Evolutionary conservation across 306 rosid species (phyloP).

Genomic region (Trifolium repens): DNA sequence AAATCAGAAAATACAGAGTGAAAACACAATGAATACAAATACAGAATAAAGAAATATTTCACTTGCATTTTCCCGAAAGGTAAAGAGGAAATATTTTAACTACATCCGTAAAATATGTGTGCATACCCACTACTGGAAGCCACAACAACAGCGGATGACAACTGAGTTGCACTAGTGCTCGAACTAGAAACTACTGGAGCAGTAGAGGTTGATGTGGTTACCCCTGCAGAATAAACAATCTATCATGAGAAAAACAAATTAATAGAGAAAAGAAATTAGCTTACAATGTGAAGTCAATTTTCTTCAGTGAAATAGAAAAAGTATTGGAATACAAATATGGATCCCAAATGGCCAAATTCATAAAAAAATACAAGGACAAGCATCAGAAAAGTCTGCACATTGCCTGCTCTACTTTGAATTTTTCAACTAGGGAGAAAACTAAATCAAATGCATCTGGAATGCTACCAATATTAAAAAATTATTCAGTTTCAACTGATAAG

Average conservation of each 20-base stretch:
- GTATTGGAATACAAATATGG: background rate
- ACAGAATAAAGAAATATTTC: constrained; percentile 23
- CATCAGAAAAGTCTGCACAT: constrained; percentile 9
- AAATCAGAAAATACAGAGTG: constrained; percentile 10
- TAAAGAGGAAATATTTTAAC: background rate
- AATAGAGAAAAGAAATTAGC: background rate
- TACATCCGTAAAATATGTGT: constrained; percentile 11
- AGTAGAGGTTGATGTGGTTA: constrained; percentile 54
- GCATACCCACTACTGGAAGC: constrained; percentile 84
- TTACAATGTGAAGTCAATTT: constrained; percentile 9
- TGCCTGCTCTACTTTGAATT: constrained; percentile 16
- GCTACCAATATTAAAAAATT: background rate
- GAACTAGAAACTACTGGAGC: constrained; percentile 57
- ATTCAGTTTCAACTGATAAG: constrained; percentile 5
- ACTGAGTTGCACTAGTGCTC: constrained; percentile 62
- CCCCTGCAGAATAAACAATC: constrained; percentile 54
- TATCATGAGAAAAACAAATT: constrained; percentile 11
- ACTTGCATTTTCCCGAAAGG: background rate
- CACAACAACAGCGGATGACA: constrained; percentile 61
- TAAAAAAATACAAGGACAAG: constrained; percentile 19
- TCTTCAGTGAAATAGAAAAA: constrained; percentile 2
- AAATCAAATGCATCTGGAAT: constrained; percentile 4
- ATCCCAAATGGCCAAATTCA: background rate
- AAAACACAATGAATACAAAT: background rate
- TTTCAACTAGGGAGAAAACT: background rate